Evolutionary conservation across 2,329 filamentous ascomycete genomes (phyloP).

Genomic region (Salinomyces thailandicus): DNA sequence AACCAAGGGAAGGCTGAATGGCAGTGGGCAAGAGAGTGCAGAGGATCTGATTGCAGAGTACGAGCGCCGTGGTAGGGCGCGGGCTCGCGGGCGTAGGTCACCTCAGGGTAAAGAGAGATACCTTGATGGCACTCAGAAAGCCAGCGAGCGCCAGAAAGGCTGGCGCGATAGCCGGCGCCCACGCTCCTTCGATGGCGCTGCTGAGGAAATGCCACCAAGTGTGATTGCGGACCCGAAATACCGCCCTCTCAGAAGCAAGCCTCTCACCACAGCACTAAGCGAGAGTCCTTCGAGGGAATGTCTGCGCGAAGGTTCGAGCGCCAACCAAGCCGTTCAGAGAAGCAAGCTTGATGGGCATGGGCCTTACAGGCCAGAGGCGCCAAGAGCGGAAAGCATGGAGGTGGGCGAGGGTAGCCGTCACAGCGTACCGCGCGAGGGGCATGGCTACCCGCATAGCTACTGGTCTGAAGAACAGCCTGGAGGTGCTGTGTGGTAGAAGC

Average conservation of each 20-base stretch:
- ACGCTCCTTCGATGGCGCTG: too few relatives aligned
- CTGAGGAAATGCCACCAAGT: too few relatives aligned
- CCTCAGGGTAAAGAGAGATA: too few relatives aligned
- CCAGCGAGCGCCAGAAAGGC: too few relatives aligned
- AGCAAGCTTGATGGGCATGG: conserved; percentile 10
- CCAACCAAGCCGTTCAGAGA: neutral
- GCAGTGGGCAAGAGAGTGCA: conserved; percentile 10
- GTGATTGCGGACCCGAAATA: too few relatives aligned
- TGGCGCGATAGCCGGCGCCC: too few relatives aligned
- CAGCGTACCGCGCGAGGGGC: neutral
- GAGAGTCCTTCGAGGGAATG: conserved; percentile 23
- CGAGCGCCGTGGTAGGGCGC: conserved; percentile 15
- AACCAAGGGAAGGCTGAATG: conserved; percentile 2
- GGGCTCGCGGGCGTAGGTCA: conserved; percentile 6
- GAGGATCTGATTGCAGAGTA: conserved; percentile 14
- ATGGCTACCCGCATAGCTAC: neutral
- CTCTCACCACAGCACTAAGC: conserved; percentile 14
- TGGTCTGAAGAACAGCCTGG: neutral
- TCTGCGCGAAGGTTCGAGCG: conserved; percentile 2
- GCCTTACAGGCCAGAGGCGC: conserved; percentile 12
- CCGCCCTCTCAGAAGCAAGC: conserved; percentile 5
- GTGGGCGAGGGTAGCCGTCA: conserved; percentile 5
- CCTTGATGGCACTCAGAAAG: too few relatives aligned
- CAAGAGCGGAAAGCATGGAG: conserved; percentile 9
- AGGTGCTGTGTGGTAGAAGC: neutral